Base-by-base conservation (phyloP, 2,329 filamentous ascomycete species). In the Fonsecaea monophora region DNA sequence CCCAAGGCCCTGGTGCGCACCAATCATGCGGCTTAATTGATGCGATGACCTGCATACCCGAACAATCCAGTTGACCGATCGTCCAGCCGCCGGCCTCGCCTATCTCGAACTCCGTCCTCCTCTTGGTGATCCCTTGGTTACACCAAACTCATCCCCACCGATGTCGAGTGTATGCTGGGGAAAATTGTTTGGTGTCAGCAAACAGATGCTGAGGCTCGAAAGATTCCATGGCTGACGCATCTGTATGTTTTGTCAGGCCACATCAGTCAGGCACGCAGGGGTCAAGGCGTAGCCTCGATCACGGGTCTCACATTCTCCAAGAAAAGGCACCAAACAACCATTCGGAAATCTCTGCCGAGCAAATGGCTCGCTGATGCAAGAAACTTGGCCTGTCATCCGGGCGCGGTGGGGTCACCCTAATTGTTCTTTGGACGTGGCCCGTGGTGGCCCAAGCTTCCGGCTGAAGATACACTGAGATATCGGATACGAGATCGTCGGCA, bases 1-100 rank as follows among this genome's bases (percentile, higher is more conserved):
- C 25, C 12, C 50, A 34, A 62, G 9, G 18, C 53, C 25, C 18
- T 37, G 13, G 9, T 32, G 66, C 18, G 45, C 40, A 57, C 62
- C 65, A 69, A 67, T 69, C 62, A 65, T 38, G 50, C 57, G 35
- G 30, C n/a, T 57, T 60, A 50, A 48, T 60, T 40, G 62, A 38
- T 60, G 61, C 60, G 59, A 69, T 69, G 68, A 69, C 68, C 68
- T 69, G 68, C 68, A 69, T 69, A 69, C 54, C 65, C 62, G 62
- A 50, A 53, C 45, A 50, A 58, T 48, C 58, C 38, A 67, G 55
- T 56, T 62, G 65, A 59, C 42, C 66, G 68, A 69, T 69, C 64
- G 62, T 65, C 50, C 58, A 61, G 40, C 60, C 67, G 64, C 60
- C 60, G 64, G 57, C n/a, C 68, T 69, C 68, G 68, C 65, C 65